Evolutionary conservation across 805 yeast genomes (phyloP), one percentile per base, ranked within the genome.

Genomic region (Ogataea degrootiae): DNA sequence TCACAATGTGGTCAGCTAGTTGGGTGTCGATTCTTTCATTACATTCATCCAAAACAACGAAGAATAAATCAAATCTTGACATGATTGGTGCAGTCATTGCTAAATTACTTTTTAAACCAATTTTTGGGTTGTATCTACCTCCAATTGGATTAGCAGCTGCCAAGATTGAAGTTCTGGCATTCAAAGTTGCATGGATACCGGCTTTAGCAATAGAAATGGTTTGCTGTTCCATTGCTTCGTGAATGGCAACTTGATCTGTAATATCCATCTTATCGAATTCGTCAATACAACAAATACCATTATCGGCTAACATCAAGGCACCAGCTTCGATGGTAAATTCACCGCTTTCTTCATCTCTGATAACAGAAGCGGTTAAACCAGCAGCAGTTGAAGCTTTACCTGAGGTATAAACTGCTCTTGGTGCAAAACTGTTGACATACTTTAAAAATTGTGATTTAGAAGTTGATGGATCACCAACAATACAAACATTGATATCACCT

Each of bases 191-290:
- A 62, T 94, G 97, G 54, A 94, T 94, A 62, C 99, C 99, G 1
- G 99, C 99, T 66, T 94, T 94, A 11, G 99, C 97, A 61, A 94
- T 94, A 15, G 97, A 91, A 56, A 94, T 94, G 0, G 99, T 94
- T 68, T 94, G 99, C 70, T 94, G 99, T 76, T 94, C 99, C 99
- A 94, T 94, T 22, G 98, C 99, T 72, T 94, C 99, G 71, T 94
- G 99, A 71, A 94, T 92, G 3, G 98, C 98, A 46, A 94, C 98
- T 70, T 94, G 98, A 69, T 94, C 98, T 1, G 83, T 69, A 39
- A 91, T 68, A 67, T 92, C 97, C 99, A 94, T 94, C 72, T 94
- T 94, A 65, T 94, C 99, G 59, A 94, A 94, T 71, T 94, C 99
- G 67, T 94, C 99, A 67, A 94, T 94, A 59, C 97, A 95, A 76